These are phyloP conservation scores for Aphanocladium album DNA, from an alignment of 2,329 filamentous ascomycete genomes.

Conservation along the genomic window DNA sequence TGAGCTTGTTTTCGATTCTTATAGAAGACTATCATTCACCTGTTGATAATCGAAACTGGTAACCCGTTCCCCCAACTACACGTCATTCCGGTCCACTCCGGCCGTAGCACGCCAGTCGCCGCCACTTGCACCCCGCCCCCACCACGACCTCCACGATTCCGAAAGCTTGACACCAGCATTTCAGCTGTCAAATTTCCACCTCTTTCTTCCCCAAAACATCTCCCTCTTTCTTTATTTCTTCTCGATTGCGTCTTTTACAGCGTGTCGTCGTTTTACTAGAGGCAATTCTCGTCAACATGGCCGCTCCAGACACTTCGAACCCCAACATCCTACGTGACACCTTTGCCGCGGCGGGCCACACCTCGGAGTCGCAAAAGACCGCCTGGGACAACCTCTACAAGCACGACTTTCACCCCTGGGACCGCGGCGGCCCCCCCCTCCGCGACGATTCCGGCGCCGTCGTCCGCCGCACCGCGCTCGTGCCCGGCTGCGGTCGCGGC, in stretches of 20 bases:
- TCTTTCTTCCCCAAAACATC: background rate
- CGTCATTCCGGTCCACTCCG: constrained; percentile 12
- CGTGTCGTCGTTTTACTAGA: too few species aligned
- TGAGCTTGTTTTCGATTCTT: too few species aligned
- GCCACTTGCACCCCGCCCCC: constrained; percentile 5
- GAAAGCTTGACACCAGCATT: background rate
- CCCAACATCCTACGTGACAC: constrained; percentile 25
- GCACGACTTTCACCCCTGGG: constrained; percentile 47
- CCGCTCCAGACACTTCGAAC: constrained; percentile 16
- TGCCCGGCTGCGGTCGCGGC: constrained; percentile 77
- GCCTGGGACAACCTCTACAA: constrained; percentile 47
- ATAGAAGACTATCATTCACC: background rate
- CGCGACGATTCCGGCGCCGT: constrained; percentile 21
- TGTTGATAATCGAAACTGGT: background rate
- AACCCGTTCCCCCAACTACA: background rate
- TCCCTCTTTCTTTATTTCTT: background rate
- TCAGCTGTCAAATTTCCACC: background rate
- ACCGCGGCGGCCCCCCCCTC: constrained; percentile 42
- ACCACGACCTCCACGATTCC: constrained; percentile 4
- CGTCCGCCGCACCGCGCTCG: constrained; percentile 48
- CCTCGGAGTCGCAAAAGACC: constrained; percentile 30
- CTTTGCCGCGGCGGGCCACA: constrained; percentile 30
- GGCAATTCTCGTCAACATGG: background rate
- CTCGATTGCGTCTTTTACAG: background rate
- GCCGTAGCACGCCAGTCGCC: background rate